Conservation (phyloP, 75 land plant genomes). For the Cupressus sempervirens region DNA sequence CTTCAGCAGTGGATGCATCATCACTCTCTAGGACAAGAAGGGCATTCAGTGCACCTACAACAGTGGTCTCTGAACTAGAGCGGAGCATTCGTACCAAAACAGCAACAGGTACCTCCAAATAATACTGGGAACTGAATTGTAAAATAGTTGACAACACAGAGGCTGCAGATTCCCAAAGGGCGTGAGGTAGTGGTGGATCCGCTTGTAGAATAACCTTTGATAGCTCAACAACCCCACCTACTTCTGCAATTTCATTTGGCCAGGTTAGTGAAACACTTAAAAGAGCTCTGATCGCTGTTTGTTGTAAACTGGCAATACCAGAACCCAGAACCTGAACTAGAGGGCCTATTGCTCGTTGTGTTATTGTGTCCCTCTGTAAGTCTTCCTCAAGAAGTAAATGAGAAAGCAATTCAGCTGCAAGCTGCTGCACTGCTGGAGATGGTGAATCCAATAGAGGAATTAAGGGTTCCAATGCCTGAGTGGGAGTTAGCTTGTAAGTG, state of each 20-base stretch:
- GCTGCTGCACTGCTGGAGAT: slow-evolving; percentile 86
- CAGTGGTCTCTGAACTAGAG: slow-evolving; percentile 78
- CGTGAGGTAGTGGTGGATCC: slow-evolving; percentile 87
- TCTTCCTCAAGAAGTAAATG: slow-evolving; percentile 79
- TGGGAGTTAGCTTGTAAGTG: slow-evolving; percentile 63
- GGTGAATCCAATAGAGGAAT: slow-evolving; percentile 80
- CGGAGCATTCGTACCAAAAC: slow-evolving; percentile 84
- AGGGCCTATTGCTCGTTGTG: slow-evolving; percentile 84
- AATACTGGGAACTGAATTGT: slow-evolving; percentile 89
- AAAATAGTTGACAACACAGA: slow-evolving; percentile 71
- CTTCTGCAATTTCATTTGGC: slow-evolving; percentile 96
- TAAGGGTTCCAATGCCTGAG: slow-evolving; percentile 77
- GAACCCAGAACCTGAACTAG: slow-evolving; percentile 78
- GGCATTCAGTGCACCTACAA: slow-evolving; percentile 84
- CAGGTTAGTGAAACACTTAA: slow-evolving; percentile 75
- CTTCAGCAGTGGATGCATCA: slow-evolving; percentile 92
- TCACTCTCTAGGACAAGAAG: slow-evolving; percentile 90
- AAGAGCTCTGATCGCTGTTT: slow-evolving; percentile 83
- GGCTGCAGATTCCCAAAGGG: slow-evolving; percentile 94
- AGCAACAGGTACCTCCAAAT: slow-evolving; percentile 89
- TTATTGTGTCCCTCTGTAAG: slow-evolving; percentile 74
- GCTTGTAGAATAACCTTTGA: slow-evolving; percentile 88
- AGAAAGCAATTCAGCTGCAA: slow-evolving; percentile 93
- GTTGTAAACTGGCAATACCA: slow-evolving; percentile 72
- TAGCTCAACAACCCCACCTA: slow-evolving; percentile 88